phyloP scores from a whole-genome alignment of 1,284 basidiomycete genomes.

The Malassezia psittaci region DNA sequence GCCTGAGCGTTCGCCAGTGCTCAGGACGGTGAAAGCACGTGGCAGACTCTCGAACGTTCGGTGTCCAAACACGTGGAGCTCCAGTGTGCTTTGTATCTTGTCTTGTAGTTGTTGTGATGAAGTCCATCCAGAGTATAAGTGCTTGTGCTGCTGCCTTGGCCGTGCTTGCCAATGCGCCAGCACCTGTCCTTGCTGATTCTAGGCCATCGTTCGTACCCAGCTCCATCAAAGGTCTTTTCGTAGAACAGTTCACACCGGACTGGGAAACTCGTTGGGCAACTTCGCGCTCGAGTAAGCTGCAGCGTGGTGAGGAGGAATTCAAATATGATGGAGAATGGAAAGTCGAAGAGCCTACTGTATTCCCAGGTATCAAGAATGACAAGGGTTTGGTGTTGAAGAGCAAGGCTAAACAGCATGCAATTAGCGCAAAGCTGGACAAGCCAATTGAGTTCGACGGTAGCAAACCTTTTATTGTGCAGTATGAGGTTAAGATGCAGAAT shows the following conservation, averaged over 20 bases:
- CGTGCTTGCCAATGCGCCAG: not conserved
- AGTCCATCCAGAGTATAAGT: constrained; percentile 9
- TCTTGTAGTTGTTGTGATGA: constrained; percentile 8
- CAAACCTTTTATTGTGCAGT: constrained; percentile 89
- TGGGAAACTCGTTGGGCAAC: constrained; percentile 88
- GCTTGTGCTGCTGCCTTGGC: constrained; percentile 4
- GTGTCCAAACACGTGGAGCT: constrained; percentile 12
- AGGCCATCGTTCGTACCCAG: constrained; percentile 57
- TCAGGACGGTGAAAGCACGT: not conserved
- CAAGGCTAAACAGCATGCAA: constrained; percentile 90
- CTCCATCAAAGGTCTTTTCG: constrained; percentile 74
- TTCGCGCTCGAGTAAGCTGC: constrained; percentile 84
- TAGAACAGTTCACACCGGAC: constrained; percentile 92
- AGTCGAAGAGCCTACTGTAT: constrained; percentile 77
- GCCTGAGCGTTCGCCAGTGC: constrained; percentile 6
- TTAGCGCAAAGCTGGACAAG: constrained; percentile 76
- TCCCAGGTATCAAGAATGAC: constrained; percentile 51
- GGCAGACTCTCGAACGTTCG: constrained; percentile 7
- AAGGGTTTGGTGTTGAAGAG: constrained; percentile 53
- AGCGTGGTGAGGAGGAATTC: constrained; percentile 52
- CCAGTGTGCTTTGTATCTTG: not conserved
- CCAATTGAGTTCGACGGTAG: constrained; percentile 66
- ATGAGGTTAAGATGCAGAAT: constrained; percentile 94
- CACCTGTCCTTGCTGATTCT: not conserved
- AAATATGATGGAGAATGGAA: constrained; percentile 95